Percentiles rank a stretch among this genome's conserved stretches.
These are phyloP conservation scores for Nicotiana rustica DNA, from an alignment of 305 asterid genomes.

Conservation along the genomic window DNA sequence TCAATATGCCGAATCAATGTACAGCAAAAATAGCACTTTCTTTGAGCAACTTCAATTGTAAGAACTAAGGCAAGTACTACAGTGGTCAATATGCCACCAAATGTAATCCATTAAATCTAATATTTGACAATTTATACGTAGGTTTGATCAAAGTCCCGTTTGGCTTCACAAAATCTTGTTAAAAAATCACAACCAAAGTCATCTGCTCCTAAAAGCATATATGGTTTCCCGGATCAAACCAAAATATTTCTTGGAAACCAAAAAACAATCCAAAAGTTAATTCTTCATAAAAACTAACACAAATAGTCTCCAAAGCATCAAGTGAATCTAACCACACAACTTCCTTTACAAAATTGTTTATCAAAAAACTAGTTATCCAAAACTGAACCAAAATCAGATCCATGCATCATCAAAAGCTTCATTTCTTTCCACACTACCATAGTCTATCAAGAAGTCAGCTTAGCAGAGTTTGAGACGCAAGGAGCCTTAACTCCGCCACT, in stretches of 20 bases:
- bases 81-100: neutral
- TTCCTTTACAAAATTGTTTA: neutral
- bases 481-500: neutral
- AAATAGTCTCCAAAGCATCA: neutral
- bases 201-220: neutral
- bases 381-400: neutral
- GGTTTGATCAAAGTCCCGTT: neutral
- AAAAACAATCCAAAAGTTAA: neutral
- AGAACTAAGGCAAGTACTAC: neutral
- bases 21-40: neutral
- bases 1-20: neutral
- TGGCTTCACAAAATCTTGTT: neutral
- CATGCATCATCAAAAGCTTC: neutral
- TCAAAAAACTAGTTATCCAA: neutral
- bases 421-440: neutral
- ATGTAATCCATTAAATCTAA: neutral
- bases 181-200: neutral
- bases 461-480: neutral
- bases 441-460: neutral
- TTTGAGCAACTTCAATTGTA: neutral
- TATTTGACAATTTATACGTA: neutral
- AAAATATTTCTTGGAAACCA: neutral
- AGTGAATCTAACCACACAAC: neutral
- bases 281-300: neutral
- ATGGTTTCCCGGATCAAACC: neutral